Evolutionary conservation across 2,329 filamentous ascomycete genomes (phyloP), one percentile per base, ranked within the genome.

Genomic region (Tolypocladium pustulatum): DNA sequence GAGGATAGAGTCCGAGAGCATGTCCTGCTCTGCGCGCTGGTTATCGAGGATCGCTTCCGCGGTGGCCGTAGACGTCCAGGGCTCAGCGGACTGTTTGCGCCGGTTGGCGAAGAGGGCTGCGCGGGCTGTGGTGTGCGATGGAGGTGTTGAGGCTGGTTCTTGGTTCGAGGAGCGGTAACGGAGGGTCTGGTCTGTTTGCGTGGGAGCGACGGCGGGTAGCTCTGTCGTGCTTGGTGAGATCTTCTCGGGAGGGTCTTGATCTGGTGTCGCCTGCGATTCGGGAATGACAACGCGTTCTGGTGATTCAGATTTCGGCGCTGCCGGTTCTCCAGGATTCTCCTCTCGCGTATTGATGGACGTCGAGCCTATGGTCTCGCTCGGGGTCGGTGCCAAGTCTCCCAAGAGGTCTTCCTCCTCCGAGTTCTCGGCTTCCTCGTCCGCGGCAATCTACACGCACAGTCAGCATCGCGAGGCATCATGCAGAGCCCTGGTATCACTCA

Each of bases 11-110:
- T 83, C 80, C 0, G 92, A 93, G 3, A 97, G 81, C 38, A 81
- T 78, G 71, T 96, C 91, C 72, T 97, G 92, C 74, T 96, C 91
- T 57, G 78, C 78, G 57, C 90, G 87, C 68, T 96, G 85, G 67
- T 88, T 82, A 65, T 89, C 84, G 51, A 96, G 82, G 37, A 91
- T 81, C 0, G 85, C 81, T 75, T 96, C 91, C 1, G 84, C 80
- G 20, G 82, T 81, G 12, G 82, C 77, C 1, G 78, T 78, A 5
- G 78, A 75, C 4, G 72, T 66, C 58, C 72, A 65, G 1, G 71
- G 67, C 27, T 73, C 67, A 8, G 73, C 65, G 13, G 74, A 66
- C 38, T 40, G 27, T 15, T 73, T 69, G 58, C 72, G 67, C 52
- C 71, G 71, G 62, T 65, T 70, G 54, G 75, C 76, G 64, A 80